Conservation (phyloP, 2,329 filamentous ascomycete genomes). For the Xenosphaeropsis pyriputrescens region DNA sequence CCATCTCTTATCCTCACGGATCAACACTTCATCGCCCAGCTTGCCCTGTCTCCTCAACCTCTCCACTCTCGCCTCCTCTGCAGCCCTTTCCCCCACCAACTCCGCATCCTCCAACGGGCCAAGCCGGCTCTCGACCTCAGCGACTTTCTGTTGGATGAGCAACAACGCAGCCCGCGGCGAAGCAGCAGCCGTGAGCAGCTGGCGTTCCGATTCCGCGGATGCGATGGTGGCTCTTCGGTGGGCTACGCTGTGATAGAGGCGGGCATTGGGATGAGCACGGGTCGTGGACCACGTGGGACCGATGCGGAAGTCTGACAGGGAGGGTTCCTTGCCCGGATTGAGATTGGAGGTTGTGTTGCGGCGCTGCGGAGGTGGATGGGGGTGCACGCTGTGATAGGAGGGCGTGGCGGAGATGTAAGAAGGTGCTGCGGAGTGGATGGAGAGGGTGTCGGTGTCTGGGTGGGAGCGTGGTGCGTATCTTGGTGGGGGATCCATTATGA, state of each 20-base stretch:
- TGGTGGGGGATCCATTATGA: constrained; percentile 2
- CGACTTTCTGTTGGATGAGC: constrained; percentile 12
- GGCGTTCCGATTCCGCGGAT: constrained; percentile 16
- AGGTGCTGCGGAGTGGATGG: constrained; percentile 51
- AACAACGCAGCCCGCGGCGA: constrained; percentile 3
- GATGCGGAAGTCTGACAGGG: constrained; percentile 38
- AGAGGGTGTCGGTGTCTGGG: constrained; percentile 49
- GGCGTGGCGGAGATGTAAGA: constrained; percentile 55
- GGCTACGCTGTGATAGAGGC: constrained; percentile 50
- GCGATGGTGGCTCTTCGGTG: constrained; percentile 39
- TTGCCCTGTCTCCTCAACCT: constrained; percentile 39
- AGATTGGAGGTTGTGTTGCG: constrained; percentile 4
- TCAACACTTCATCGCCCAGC: constrained; percentile 27
- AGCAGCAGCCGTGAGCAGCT: constrained; percentile 8
- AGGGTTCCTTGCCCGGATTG: constrained; percentile 20
- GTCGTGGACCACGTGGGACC: constrained; percentile 39
- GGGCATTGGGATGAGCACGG: constrained; percentile 36
- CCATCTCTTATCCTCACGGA: constrained; percentile 42
- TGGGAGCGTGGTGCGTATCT: constrained; percentile 13
- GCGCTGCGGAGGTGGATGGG: constrained; percentile 5
- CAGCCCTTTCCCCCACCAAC: constrained; percentile 51
- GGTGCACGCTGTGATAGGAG: constrained; percentile 43
- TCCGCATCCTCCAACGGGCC: constrained; percentile 49
- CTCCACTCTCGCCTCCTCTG: constrained; percentile 37
- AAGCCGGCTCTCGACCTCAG: constrained; percentile 4